Evolutionary conservation across 768 basidiomycete species (phyloP).

Genomic region (Boletus sp.): DNA sequence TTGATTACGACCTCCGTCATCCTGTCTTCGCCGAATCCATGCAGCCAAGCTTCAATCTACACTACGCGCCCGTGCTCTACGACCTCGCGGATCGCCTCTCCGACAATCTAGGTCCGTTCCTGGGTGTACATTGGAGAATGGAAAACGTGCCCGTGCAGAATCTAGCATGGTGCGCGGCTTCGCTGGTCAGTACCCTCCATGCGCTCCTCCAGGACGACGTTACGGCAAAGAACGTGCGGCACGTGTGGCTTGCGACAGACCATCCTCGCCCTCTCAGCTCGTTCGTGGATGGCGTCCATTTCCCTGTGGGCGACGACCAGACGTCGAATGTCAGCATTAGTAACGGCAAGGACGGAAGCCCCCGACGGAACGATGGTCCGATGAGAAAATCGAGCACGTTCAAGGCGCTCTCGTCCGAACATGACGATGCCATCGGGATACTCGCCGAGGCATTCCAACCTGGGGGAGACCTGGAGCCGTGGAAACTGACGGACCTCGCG

Average conservation of each 20-base stretch:
- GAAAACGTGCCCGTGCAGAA: slow-evolving; percentile 44
- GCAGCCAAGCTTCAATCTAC: slow-evolving; percentile 22
- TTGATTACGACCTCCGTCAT: slow-evolving; percentile 54
- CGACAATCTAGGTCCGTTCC: slow-evolving; percentile 37
- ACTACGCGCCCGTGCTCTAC: slow-evolving; percentile 45
- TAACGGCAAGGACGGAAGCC: neutral
- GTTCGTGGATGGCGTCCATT: neutral
- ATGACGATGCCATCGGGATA: slow-evolving; percentile 45
- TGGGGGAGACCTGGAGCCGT: slow-evolving; percentile 38
- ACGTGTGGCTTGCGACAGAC: slow-evolving; percentile 59
- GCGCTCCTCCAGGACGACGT: slow-evolving; percentile 32
- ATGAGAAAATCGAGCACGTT: slow-evolving; percentile 47
- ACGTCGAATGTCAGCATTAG: neutral
- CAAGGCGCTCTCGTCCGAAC: slow-evolving; percentile 38
- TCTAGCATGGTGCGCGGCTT: slow-evolving; percentile 48
- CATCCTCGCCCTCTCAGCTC: slow-evolving; percentile 34
- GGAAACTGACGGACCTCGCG: slow-evolving; percentile 44
- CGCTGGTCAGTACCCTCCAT: slow-evolving; percentile 45
- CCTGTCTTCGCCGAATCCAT: slow-evolving; percentile 36
- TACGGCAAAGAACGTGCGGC: slow-evolving; percentile 31
- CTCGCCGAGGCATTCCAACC: slow-evolving; percentile 43
- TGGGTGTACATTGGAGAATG: slow-evolving; percentile 59
- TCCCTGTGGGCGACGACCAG: neutral
- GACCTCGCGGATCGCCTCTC: slow-evolving; percentile 40
- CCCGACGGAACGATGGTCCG: neutral